phyloP scores from a whole-genome alignment of 805 yeast genomes.

The Zygoascus flipseniorum region DNA sequence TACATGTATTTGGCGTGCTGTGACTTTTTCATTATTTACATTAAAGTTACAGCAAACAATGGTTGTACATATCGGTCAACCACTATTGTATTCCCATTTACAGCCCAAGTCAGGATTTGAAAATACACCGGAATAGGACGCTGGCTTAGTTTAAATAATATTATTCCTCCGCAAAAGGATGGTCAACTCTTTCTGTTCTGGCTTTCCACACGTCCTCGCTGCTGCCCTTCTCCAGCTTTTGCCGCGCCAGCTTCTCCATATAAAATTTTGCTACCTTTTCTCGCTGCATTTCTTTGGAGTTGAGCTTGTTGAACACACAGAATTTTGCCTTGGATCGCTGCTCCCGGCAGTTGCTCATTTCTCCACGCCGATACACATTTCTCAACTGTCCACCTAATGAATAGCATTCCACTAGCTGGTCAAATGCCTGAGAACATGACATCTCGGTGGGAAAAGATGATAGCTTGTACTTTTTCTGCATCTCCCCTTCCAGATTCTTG shows the following conservation, averaged over 20 bases:
- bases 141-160: background rate
- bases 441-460: slow-evolving; percentile 35
- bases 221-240: slow-evolving; percentile 52
- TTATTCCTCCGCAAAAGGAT: slow-evolving; percentile 30
- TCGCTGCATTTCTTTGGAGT: slow-evolving; percentile 44
- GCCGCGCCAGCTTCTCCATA: slow-evolving; percentile 51
- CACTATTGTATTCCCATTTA: no score
- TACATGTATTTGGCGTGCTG: no score
- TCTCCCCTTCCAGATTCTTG: background rate
- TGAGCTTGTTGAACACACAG: slow-evolving; percentile 55
- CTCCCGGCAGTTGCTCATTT: slow-evolving; percentile 58
- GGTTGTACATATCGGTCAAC: no score
- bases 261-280: slow-evolving; percentile 58
- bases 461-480: slow-evolving; percentile 1
- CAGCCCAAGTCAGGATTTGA: no score
- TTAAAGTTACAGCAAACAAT: no score
- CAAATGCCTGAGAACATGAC: slow-evolving; percentile 78
- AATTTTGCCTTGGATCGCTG: slow-evolving; percentile 73
- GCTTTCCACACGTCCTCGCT: slow-evolving; percentile 81
- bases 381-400: slow-evolving; percentile 87
- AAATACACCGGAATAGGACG: no score
- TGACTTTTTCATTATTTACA: no score
- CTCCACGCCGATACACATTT: slow-evolving; percentile 76
- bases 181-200: slow-evolving; percentile 28
- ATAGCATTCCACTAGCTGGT: slow-evolving; percentile 77